Conservation (phyloP, 805 yeast genomes). For the Kregervanrija pseudodelftensis region DNA sequence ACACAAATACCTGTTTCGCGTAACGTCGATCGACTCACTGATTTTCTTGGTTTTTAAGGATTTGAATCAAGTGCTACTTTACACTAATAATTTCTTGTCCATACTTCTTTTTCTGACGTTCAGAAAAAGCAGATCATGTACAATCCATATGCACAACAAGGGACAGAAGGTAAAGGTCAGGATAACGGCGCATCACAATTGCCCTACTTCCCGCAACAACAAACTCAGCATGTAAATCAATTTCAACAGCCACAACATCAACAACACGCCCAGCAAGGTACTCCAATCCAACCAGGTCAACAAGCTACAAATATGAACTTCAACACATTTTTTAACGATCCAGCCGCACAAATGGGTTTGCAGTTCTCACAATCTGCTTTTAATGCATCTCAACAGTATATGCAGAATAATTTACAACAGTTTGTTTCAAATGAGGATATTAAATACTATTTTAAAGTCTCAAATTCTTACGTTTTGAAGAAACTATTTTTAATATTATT, state of each 20-base stretch:
- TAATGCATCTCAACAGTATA: conserved; percentile 69
- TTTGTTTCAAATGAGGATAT: conserved; percentile 49
- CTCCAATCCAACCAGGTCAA: conserved; percentile 12
- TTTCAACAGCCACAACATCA: conserved; percentile 1
- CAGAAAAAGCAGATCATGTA: conserved; percentile 19
- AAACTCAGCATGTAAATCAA: no score
- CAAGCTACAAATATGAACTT: conserved; percentile 15
- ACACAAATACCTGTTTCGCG: no score
- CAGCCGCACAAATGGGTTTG: conserved; percentile 76
- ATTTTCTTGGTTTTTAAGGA: no score
- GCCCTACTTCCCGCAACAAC: conserved; percentile 4
- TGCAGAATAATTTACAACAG: conserved; percentile 62
- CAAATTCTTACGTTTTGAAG: conserved; percentile 74
- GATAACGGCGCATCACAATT: conserved; percentile 5
- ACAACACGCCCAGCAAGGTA: conserved; percentile 4
- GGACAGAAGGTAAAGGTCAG: conserved; percentile 11
- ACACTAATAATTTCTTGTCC: no score
- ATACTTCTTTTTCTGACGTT: no score
- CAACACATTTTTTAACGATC: conserved; percentile 58
- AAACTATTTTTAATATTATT: conserved; percentile 70
- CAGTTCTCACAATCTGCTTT: conserved; percentile 85
- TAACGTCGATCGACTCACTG: no score
- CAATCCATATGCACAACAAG: conserved; percentile 39
- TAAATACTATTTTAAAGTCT: conserved; percentile 85
- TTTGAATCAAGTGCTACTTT: no score